Evolutionary conservation across 208 protist species (phyloP).

Genomic region (Trypanosoma theileri): DNA sequence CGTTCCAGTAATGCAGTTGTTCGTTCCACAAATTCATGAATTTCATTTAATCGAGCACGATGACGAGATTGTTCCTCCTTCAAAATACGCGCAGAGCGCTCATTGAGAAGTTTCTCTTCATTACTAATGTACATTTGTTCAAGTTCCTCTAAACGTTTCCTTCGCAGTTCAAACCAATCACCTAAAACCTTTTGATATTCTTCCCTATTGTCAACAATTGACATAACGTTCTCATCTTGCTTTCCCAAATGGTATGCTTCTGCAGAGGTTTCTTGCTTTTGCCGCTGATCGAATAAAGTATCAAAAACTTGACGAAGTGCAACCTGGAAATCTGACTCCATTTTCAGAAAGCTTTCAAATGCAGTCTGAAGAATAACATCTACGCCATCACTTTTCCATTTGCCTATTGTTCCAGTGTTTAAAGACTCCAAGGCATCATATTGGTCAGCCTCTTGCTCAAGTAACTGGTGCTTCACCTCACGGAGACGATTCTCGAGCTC

Average conservation of each 20-base stretch:
- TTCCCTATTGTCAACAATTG: slow-evolving; percentile 73
- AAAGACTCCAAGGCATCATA: slow-evolving; percentile 72
- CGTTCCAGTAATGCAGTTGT: slow-evolving; percentile 17
- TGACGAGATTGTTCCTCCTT: slow-evolving; percentile 65
- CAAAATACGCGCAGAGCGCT: slow-evolving; percentile 48
- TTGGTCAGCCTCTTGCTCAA: slow-evolving; percentile 76
- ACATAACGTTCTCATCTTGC: slow-evolving; percentile 42
- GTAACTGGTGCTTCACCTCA: slow-evolving; percentile 49
- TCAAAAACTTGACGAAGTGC: slow-evolving; percentile 72
- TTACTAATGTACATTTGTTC: slow-evolving; percentile 67
- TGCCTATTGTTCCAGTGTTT: slow-evolving; percentile 58
- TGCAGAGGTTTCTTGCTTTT: slow-evolving; percentile 44
- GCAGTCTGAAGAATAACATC: slow-evolving; percentile 76
- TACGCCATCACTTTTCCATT: slow-evolving; percentile 75
- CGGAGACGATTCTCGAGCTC: slow-evolving; percentile 41
- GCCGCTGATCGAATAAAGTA: slow-evolving; percentile 60
- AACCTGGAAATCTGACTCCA: slow-evolving; percentile 80
- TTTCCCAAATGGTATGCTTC: slow-evolving; percentile 46
- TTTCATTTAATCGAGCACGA: slow-evolving; percentile 62
- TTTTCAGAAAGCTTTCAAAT: slow-evolving; percentile 72
- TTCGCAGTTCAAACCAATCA: slow-evolving; percentile 79
- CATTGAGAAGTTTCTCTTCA: slow-evolving; percentile 63
- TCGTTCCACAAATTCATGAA: slow-evolving; percentile 60
- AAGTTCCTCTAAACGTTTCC: slow-evolving; percentile 74
- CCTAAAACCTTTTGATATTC: slow-evolving; percentile 77